Evolutionary conservation across 2,329 filamentous ascomycete genomes (phyloP).

Genomic region (Zalaria sp.): DNA sequence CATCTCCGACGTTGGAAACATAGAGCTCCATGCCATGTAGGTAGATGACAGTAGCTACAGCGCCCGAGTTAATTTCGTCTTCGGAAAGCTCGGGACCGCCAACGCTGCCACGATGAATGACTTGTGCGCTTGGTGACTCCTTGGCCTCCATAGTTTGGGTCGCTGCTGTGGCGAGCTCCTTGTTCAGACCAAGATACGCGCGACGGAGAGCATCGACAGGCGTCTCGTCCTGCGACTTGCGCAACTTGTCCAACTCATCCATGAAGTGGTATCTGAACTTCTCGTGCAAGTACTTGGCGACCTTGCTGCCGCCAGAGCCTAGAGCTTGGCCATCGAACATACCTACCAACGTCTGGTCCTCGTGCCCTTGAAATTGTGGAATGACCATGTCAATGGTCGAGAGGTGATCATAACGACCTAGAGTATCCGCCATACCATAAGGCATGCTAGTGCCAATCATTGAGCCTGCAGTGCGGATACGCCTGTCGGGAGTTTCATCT

Average conservation of each 20-base stretch:
- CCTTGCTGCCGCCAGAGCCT: conserved; percentile 79
- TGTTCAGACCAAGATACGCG: conserved; percentile 81
- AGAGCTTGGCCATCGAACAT: conserved; percentile 91
- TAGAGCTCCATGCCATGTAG: conserved; percentile 81
- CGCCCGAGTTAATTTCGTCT: conserved; percentile 80
- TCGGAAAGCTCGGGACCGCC: conserved; percentile 67
- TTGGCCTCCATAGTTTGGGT: conserved; percentile 69
- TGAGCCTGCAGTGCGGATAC: conserved; percentile 94
- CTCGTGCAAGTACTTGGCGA: conserved; percentile 92
- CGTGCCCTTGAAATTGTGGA: conserved; percentile 76
- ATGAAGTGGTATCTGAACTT: conserved; percentile 80
- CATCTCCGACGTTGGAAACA: conserved; percentile 90
- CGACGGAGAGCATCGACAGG: conserved; percentile 72
- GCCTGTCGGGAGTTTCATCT: conserved; percentile 86
- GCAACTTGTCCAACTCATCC: conserved; percentile 62
- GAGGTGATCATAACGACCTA: conserved; percentile 85
- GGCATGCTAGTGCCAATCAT: conserved; percentile 68
- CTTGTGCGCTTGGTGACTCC: conserved; percentile 29
- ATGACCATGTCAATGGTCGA: conserved; percentile 94
- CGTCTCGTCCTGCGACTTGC: conserved; percentile 49
- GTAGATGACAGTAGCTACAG: conserved; percentile 84
- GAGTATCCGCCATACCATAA: conserved; percentile 94
- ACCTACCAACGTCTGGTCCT: conserved; percentile 82
- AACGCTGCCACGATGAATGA: conserved; percentile 56
- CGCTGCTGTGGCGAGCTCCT: conserved; percentile 77